phyloP scores from a whole-genome alignment of 176 grass and related monocot genomes.

The Chrysopogon serrulatus region DNA sequence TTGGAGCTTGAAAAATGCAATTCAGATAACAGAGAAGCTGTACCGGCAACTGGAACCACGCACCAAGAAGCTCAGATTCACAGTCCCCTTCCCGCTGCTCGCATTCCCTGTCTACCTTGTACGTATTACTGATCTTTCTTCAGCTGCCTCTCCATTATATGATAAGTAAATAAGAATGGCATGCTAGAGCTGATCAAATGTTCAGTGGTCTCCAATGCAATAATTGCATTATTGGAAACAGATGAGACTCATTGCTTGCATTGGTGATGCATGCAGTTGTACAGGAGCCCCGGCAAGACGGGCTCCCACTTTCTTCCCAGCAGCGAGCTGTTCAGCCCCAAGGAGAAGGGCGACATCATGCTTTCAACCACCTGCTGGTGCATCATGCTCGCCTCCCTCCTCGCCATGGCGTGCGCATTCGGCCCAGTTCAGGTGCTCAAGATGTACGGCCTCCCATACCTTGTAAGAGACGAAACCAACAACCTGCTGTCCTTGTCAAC shows the following conservation, averaged over 20 bases:
- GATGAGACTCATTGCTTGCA: no score
- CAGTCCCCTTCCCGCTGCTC: slow-evolving; percentile 55
- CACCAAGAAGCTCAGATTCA: slow-evolving; percentile 60
- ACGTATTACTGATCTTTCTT: slow-evolving; percentile 1
- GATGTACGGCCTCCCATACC: slow-evolving; percentile 64
- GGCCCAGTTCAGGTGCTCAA: slow-evolving; percentile 49
- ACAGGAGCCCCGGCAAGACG: slow-evolving; percentile 62
- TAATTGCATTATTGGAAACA: no score
- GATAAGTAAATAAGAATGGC: neutral
- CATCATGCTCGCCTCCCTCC: slow-evolving; percentile 48
- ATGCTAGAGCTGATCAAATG: no score
- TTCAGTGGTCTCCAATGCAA: no score
- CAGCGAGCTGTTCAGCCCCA: slow-evolving; percentile 66
- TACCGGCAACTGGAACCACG: slow-evolving; percentile 43
- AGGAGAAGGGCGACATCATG: slow-evolving; percentile 50
- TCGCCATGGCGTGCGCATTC: slow-evolving; percentile 30
- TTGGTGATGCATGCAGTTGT: slow-evolving; percentile 33
- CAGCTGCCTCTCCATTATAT: no score
- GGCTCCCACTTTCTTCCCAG: slow-evolving; percentile 77
- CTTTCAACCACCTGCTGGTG: slow-evolving; percentile 72
- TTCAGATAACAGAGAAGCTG: slow-evolving; percentile 64
- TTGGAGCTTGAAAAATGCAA: neutral
- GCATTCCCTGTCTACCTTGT: slow-evolving; percentile 85
- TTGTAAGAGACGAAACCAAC: slow-evolving; percentile 49
- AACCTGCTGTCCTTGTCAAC: no score